Conservation (phyloP, 1,139 yeast species). For the Hansenula sp. region DNA sequence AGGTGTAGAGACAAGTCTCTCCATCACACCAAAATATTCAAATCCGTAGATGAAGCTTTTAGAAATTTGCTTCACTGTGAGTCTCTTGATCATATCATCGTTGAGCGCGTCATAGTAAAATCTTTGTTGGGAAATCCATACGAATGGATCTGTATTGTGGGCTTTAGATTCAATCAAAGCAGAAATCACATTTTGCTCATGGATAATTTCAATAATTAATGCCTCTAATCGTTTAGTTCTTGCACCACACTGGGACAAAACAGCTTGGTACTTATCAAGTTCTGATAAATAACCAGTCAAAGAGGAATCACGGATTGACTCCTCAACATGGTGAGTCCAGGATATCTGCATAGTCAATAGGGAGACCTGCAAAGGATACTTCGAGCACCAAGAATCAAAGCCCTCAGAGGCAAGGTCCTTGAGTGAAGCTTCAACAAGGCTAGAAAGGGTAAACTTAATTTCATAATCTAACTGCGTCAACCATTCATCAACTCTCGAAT, state of each 20-base stretch:
- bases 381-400: constrained; percentile 30
- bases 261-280: neutral
- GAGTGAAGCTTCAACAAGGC: constrained; percentile 28
- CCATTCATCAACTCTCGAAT: constrained; percentile 59
- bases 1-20: constrained; percentile 75
- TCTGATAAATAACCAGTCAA: constrained; percentile 5
- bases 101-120: constrained; percentile 35
- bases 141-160: constrained; percentile 22
- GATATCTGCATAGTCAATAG: constrained; percentile 54
- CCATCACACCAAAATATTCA: constrained; percentile 79
- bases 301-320: constrained; percentile 8
- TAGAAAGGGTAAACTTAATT: constrained; percentile 45
- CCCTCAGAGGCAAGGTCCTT: constrained; percentile 12
- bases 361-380: constrained; percentile 55
- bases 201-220: constrained; percentile 63
- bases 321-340: constrained; percentile 49
- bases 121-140: constrained; percentile 55
- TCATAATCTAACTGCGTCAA: constrained; percentile 53
- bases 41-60: constrained; percentile 63
- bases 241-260: neutral
- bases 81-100: constrained; percentile 28
- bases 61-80: constrained; percentile 52
- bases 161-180: constrained; percentile 23
- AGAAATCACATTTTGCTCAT: constrained; percentile 46
- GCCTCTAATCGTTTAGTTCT: constrained; percentile 33